Evolutionary conservation across 805 yeast genomes (phyloP).

Genomic region (Metschnikowia shivogae): DNA sequence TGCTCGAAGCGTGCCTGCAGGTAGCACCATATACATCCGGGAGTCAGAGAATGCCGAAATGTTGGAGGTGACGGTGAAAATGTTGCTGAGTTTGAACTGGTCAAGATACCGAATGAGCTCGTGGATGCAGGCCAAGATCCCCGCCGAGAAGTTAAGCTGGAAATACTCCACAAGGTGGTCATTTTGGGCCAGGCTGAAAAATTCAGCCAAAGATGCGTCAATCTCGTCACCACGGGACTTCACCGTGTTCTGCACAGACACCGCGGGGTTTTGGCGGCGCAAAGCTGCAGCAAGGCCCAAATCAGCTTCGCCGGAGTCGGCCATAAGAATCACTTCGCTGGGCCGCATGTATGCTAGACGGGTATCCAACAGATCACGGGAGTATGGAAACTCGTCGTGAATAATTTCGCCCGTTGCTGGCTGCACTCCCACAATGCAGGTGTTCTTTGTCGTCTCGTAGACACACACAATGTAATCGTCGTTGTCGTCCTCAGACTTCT

Average conservation of each 20-base stretch:
- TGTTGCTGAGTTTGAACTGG: constrained; percentile 58
- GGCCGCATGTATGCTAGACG: constrained; percentile 73
- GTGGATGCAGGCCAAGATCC: constrained; percentile 36
- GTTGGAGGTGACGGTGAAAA: constrained; percentile 51
- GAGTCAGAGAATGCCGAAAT: constrained; percentile 48
- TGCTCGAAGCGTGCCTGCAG: constrained; percentile 62
- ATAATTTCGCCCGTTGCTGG: constrained; percentile 73
- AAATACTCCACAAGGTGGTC: constrained; percentile 23
- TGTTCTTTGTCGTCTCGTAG: constrained; percentile 16
- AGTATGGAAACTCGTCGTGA: constrained; percentile 67
- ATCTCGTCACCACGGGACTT: constrained; percentile 4
- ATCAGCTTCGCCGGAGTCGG: constrained; percentile 30
- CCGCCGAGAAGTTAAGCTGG: constrained; percentile 16
- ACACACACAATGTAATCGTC: constrained; percentile 46
- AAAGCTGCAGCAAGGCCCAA: constrained; percentile 24
- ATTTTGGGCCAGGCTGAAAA: constrained; percentile 14
- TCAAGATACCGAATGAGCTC: constrained; percentile 51
- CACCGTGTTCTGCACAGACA: constrained; percentile 7
- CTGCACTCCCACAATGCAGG: constrained; percentile 58
- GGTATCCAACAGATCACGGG: constrained; percentile 65
- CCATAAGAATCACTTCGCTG: constrained; percentile 57
- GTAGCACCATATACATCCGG: constrained; percentile 51
- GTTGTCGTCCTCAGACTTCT: not conserved
- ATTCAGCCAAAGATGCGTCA: constrained; percentile 20
- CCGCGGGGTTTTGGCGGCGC: constrained; percentile 17